These are phyloP conservation scores for Chlorella variabilis DNA, from an alignment of 163 green algal genomes.

Conservation along the genomic window DNA sequence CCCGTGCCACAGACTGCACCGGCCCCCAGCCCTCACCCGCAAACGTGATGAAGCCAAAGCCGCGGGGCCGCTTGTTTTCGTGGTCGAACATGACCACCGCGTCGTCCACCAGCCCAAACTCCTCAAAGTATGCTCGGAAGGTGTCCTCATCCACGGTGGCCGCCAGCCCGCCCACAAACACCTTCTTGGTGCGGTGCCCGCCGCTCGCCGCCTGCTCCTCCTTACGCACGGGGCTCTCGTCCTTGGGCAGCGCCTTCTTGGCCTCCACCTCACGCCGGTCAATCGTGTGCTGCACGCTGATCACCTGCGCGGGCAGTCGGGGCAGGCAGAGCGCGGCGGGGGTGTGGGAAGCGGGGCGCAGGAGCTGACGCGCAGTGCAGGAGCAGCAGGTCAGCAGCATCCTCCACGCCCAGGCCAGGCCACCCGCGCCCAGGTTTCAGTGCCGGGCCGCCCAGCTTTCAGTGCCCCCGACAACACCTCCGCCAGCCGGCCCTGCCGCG, in stretches of 20 bases:
- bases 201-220: conserved; percentile 35
- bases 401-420: too few species aligned
- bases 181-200: conserved; percentile 82
- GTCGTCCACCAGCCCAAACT: conserved; percentile 89
- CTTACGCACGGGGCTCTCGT: conserved; percentile 71
- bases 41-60: conserved; percentile 98
- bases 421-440: too few species aligned
- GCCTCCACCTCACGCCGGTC: conserved; percentile 94
- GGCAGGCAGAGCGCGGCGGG: too few species aligned
- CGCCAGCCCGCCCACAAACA: conserved; percentile 96
- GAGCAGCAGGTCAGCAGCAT: too few species aligned
- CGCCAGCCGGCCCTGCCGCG: too few species aligned
- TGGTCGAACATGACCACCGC: conserved; percentile 98
- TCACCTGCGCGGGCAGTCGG: conserved; percentile 20
- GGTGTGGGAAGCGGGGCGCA: not conserved
- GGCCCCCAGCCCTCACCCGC: too few species aligned
- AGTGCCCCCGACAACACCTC: too few species aligned
- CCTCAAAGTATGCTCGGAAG: conserved; percentile 88
- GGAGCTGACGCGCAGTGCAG: too few species aligned
- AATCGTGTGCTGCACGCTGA: conserved; percentile 85
- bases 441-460: too few species aligned
- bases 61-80: conserved; percentile 90
- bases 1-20: too few species aligned
- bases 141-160: conserved; percentile 86
- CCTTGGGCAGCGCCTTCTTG: conserved; percentile 93